phyloP scores from a whole-genome alignment of 2,329 filamentous ascomycete genomes.

The Arthrobotrys sphaeroides region DNA sequence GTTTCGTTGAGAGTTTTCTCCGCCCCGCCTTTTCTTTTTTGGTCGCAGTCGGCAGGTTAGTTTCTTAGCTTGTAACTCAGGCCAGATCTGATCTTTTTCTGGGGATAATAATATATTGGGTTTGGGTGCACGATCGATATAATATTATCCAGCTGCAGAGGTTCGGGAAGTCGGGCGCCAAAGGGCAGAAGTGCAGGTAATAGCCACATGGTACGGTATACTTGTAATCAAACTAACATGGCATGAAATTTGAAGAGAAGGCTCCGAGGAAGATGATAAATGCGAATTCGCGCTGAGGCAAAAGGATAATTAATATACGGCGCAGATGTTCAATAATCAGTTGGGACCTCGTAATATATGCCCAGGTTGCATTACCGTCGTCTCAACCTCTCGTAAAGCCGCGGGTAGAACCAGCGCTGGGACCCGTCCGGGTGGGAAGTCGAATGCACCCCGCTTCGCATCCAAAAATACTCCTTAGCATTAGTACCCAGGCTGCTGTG shows the following conservation, averaged over 20 bases:
- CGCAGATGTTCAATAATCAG: too few species aligned
- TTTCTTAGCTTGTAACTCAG: neutral
- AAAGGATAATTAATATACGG: too few species aligned
- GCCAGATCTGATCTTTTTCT: neutral
- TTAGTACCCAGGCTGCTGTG: too few species aligned
- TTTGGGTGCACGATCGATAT: too few species aligned
- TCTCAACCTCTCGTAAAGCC: neutral
- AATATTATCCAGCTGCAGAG: neutral
- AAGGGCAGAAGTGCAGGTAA: neutral
- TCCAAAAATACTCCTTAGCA: conserved; percentile 46
- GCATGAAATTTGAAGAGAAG: too few species aligned
- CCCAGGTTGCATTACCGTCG: too few species aligned
- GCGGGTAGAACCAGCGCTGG: neutral
- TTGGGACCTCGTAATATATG: too few species aligned
- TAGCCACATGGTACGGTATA: too few species aligned
- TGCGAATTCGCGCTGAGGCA: too few species aligned
- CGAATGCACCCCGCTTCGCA: conserved; percentile 39
- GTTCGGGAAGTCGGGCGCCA: conserved; percentile 3
- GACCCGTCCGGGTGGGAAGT: neutral
- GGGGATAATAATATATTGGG: too few species aligned
- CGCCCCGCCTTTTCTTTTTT: neutral
- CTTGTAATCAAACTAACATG: too few species aligned
- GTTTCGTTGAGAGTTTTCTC: neutral
- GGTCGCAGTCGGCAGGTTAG: neutral
- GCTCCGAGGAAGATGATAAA: too few species aligned